Conservation (phyloP, 306 rosid species). For the Leucaena leucocephala region DNA sequence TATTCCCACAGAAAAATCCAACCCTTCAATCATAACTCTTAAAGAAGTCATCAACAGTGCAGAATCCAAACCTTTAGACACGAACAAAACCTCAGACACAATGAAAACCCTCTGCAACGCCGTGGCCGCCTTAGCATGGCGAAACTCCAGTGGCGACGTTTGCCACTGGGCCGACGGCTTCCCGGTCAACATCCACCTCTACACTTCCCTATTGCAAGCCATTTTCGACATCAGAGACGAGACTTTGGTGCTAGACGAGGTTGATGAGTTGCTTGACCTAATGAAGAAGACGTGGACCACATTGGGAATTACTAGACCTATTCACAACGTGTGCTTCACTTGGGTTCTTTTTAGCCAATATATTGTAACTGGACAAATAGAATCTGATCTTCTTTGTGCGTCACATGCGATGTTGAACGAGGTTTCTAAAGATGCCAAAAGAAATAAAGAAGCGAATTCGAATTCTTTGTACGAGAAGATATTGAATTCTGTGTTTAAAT, state of each 20-base stretch:
- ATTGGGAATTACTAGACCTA: slow-evolving; percentile 66
- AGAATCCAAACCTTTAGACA: slow-evolving; percentile 63
- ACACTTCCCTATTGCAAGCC: slow-evolving; percentile 67
- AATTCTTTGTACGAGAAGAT: slow-evolving; percentile 59
- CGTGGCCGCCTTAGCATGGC: slow-evolving; percentile 78
- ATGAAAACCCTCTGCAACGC: slow-evolving; percentile 83
- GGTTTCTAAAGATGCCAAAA: slow-evolving; percentile 73
- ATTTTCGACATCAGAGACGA: slow-evolving; percentile 79
- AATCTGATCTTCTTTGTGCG: slow-evolving; percentile 78
- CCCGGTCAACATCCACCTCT: slow-evolving; percentile 79
- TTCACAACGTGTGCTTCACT: slow-evolving; percentile 81
- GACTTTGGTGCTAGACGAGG: slow-evolving; percentile 81
- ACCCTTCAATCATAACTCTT: slow-evolving; percentile 69
- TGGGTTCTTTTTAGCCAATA: slow-evolving; percentile 85
- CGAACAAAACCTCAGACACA: slow-evolving; percentile 81
- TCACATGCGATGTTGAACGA: slow-evolving; percentile 73
- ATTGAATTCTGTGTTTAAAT: slow-evolving; percentile 56
- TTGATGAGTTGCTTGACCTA: slow-evolving; percentile 85
- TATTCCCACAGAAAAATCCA: slow-evolving; percentile 56
- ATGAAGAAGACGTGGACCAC: slow-evolving; percentile 87
- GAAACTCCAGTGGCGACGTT: slow-evolving; percentile 61
- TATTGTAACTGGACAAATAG: slow-evolving; percentile 68
- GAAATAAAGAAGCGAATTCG: slow-evolving; percentile 31
- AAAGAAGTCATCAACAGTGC: slow-evolving; percentile 51
- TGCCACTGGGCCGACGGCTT: slow-evolving; percentile 97